phyloP scores from a whole-genome alignment of 2,329 filamentous ascomycete species.

The Apiospora aurea region DNA sequence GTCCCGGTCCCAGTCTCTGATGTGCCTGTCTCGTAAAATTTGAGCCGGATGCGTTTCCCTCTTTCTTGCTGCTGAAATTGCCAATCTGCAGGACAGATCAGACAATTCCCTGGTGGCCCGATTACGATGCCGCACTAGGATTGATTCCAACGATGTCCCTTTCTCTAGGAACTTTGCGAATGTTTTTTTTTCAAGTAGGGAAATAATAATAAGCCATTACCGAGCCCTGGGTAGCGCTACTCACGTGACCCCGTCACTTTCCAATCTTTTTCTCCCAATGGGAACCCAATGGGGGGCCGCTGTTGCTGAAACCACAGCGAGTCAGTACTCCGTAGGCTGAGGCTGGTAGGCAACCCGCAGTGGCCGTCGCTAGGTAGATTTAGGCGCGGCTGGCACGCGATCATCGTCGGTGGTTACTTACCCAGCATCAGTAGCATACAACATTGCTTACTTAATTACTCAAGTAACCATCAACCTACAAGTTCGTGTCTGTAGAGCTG shows the following conservation, averaged over 20 bases:
- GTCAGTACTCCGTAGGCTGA: neutral
- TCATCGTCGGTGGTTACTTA: neutral
- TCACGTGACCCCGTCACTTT: conserved; percentile 4
- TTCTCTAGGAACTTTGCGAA: conserved; percentile 14
- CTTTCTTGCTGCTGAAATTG: conserved; percentile 6
- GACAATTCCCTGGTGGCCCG: conserved; percentile 4
- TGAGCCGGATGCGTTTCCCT: conserved; percentile 14
- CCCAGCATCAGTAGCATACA: neutral
- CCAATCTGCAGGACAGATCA: conserved; percentile 20
- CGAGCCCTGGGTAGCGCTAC: neutral
- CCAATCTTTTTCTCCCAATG: neutral
- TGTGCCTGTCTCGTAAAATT: conserved; percentile 16
- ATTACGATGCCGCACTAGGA: conserved; percentile 5
- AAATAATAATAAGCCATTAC: conserved; percentile 12
- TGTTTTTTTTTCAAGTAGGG: conserved; percentile 1
- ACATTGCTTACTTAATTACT: neutral
- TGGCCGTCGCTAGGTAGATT: neutral
- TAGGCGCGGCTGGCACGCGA: neutral
- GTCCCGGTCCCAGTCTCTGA: neutral
- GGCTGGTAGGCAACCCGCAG: neutral
- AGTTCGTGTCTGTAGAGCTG: neutral
- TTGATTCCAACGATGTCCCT: conserved; percentile 6
- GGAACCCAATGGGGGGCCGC: neutral
- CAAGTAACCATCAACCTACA: neutral
- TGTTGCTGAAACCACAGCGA: conserved; percentile 11